Evolutionary conservation across 192 early-diverging fungal species (phyloP), one percentile per base, ranked within the genome.

Genomic region (Podila clonocystis): DNA sequence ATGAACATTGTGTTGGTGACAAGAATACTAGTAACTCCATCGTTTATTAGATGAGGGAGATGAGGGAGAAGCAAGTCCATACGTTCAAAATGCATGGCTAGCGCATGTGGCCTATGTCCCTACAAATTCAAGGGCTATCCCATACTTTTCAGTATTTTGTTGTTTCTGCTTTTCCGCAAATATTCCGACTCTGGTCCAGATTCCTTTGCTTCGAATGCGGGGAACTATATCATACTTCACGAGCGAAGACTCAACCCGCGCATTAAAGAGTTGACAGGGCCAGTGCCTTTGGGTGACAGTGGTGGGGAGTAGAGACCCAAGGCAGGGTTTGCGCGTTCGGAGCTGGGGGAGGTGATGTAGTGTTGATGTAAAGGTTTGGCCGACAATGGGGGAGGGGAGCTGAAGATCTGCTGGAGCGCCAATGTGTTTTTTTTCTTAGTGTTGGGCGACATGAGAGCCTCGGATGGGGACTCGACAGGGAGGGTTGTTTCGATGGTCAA

Each of bases 381-480:
- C 2, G 65, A 58, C 12, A 63, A 45, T 9, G 64, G 12, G 2
- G 72, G 11, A 34, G 63, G 63, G 11, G 72, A 55, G 15, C 58
- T 60, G 50, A 80, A 80, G 66, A 80, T 68, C 5, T 80, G 70
- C 36, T 80, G 77, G 8, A 80, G 30, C 9, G 65, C 60, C 24
- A 73, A n/a, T 0, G 77, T 72, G 13, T 67, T 73, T 6, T 67
- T 65, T 19, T 69, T 80, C 67, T 73, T 80, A 24, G 66, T 80
- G 36, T 64, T 72, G 9, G 77, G 77, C 5, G 77, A 73, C 34
- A 80, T 64, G 17, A 80, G 48, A 20, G 59, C 29, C 57, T 80
- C 72, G n/a, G 67, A 57, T 15, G 66, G 65, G 22, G 57, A 1
- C 0, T 55, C 62, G 19, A 31, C 31, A 29, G 38, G 30, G 48